Evolutionary conservation across 768 basidiomycete genomes (phyloP), one percentile per base, ranked within the genome.

Genomic region (Podaxis sp.): DNA sequence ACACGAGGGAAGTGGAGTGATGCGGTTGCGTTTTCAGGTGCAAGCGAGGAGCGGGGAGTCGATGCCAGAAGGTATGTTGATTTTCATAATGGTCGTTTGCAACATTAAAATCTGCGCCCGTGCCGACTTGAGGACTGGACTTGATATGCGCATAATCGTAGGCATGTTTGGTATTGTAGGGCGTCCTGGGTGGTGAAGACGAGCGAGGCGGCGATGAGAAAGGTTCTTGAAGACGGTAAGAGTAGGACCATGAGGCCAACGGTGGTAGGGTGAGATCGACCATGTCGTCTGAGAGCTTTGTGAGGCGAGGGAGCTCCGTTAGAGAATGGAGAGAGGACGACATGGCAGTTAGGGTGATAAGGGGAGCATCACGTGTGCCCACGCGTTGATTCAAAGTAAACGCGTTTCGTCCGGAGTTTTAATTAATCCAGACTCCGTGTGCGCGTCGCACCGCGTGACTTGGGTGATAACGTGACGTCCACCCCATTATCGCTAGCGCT

Each of bases 321-420:
- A 70, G 69, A 48, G 75, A 67, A 62, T 72, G 73, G 48, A 69
- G 71, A 55, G 52, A 64, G 68, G 72, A 67, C 65, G 75, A 78
- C 79, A 80, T 81, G 79, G 71, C 63, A 57, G 79, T 80, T 74
- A 67, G 67, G 73, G 73, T 75, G 80, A 81, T 80, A 80, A 80
- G 74, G 75, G 70, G 70, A 55, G 46, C 48, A 67, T 82, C 79
- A 80, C 80, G 79, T 80, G 80, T 46, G 7, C 22, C 33, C 58
- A 65, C 73, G 74, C 72, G 76, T 73, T 68, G 62, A 69, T 68
- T 68, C 66, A 46, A 9, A 68, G 70, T 78, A 74, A 81, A 80
- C 79, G 77, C 77, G 78, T 78, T 79, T 76, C 59, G 63, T 48
- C 68, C 77, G 75, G 75, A 76, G 77, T 67, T 71, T 69, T 4